Conservation (phyloP, 345 rosid species). For the Reutealis trisperma region DNA sequence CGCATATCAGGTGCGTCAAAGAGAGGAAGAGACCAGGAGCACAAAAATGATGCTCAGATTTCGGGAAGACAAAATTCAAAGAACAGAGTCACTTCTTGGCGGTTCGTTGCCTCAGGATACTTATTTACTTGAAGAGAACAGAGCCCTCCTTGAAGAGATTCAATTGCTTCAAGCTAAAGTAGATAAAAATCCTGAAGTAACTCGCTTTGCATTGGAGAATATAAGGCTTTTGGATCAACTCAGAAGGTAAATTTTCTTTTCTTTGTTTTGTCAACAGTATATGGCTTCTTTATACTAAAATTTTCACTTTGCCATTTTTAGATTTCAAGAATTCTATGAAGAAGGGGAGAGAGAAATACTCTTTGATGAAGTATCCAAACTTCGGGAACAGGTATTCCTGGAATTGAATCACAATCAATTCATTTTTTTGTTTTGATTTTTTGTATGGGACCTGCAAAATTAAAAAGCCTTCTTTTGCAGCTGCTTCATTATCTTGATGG, state of each 20-base stretch:
- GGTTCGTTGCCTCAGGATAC: conserved; percentile 65
- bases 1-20: conserved; percentile 73
- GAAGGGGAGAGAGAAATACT: conserved; percentile 95
- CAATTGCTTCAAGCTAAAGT: conserved; percentile 86
- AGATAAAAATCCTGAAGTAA: conserved; percentile 90
- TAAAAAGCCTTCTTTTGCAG: conserved; percentile 36
- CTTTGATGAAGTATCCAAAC: conserved; percentile 61
- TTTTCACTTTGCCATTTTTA: conserved; percentile 35
- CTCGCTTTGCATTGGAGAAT: conserved; percentile 92
- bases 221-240: conserved; percentile 90
- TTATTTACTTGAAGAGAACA: conserved; percentile 73
- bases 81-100: conserved; percentile 75
- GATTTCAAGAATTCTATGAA: conserved; percentile 93
- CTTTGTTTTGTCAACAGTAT: conserved; percentile 11
- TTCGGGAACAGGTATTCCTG: conserved; percentile 72
- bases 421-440: conserved; percentile 14
- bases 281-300: conserved; percentile 13
- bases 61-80: conserved; percentile 93
- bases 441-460: conserved; percentile 9
- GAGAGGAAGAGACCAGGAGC: conserved; percentile 95
- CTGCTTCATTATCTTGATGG: conserved; percentile 63
- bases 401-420: conserved; percentile 12
- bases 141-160: conserved; percentile 66
- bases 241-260: conserved; percentile 57
- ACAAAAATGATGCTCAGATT: conserved; percentile 94